These are phyloP conservation scores for Chrysanthemum makinoi DNA, from an alignment of 129 eudicot genomes.

Conservation along the genomic window DNA sequence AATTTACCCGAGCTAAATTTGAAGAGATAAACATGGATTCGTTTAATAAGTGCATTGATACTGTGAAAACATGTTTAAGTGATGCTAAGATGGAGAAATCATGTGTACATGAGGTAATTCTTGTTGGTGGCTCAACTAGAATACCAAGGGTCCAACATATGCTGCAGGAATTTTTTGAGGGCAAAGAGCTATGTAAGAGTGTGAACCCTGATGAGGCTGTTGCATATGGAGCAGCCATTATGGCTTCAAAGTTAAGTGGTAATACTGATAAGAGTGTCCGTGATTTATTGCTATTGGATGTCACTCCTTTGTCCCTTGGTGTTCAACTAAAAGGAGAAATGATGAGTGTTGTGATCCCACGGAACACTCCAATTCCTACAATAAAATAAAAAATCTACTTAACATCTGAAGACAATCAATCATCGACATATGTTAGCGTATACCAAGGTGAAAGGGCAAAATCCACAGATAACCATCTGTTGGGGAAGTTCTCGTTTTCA, in stretches of 20 bases:
- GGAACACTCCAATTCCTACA: background rate
- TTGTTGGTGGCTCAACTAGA: background rate
- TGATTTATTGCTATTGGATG: background rate
- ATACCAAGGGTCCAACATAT: too few species aligned
- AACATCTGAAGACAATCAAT: background rate
- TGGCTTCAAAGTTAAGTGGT: constrained; percentile 1
- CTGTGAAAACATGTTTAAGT: background rate
- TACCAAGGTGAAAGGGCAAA: constrained; percentile 12
- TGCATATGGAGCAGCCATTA: constrained; percentile 5
- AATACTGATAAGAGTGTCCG: background rate
- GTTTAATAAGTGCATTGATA: constrained; percentile 12
- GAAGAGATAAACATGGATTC: constrained; percentile 21
- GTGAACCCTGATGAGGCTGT: background rate
- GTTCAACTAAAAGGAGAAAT: background rate
- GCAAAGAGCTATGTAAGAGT: too few species aligned
- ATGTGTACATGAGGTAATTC: background rate
- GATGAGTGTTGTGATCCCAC: background rate
- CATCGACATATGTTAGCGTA: background rate
- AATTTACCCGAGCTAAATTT: constrained; percentile 24
- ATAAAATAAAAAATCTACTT: background rate
- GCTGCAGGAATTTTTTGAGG: too few species aligned
- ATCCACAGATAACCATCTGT: constrained; percentile 9
- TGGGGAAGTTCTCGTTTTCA: background rate
- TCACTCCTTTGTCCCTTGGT: constrained; percentile 7
- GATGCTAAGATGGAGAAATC: constrained; percentile 6